Evolutionary conservation across 192 early-diverging fungal genomes (phyloP).

Genomic region (Coemansia sp.): DNA sequence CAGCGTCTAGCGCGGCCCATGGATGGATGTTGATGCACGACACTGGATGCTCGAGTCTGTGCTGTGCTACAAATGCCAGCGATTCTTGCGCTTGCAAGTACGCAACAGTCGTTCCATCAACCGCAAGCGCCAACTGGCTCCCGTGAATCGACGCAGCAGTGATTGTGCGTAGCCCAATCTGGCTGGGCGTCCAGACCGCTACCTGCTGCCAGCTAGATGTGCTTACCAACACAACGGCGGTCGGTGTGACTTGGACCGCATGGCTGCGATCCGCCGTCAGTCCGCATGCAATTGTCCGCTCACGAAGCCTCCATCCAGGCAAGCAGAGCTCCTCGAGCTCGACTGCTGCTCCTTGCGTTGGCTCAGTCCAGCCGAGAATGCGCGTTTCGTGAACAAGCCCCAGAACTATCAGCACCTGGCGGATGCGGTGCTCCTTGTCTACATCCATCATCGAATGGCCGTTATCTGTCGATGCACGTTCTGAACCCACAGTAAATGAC

Average conservation of each 20-base stretch:
- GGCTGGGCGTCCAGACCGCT: slow-evolving; percentile 56
- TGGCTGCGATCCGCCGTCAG: slow-evolving; percentile 8
- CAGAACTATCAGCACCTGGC: slow-evolving; percentile 25
- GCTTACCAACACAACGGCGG: slow-evolving; percentile 55
- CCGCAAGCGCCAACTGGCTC: slow-evolving; percentile 59
- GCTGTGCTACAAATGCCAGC: slow-evolving; percentile 36
- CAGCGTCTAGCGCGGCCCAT: slow-evolving; percentile 17
- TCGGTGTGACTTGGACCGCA: slow-evolving; percentile 65
- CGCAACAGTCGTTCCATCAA: slow-evolving; percentile 56
- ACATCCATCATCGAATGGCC: slow-evolving; percentile 10
- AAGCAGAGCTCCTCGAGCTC: slow-evolving; percentile 58
- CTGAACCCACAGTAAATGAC: slow-evolving; percentile 56
- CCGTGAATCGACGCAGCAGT: slow-evolving; percentile 59
- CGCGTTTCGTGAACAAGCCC: slow-evolving; percentile 24
- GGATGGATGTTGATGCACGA: slow-evolving; percentile 71
- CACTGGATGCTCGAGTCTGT: slow-evolving; percentile 64
- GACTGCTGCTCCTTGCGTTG: slow-evolving; percentile 19
- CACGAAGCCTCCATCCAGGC: slow-evolving; percentile 27
- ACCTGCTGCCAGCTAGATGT: slow-evolving; percentile 27
- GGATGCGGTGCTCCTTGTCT: slow-evolving; percentile 4
- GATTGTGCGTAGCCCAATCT: slow-evolving; percentile 20
- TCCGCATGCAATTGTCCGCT: slow-evolving; percentile 33
- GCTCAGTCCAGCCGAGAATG: slow-evolving; percentile 42
- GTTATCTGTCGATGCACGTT: background rate
- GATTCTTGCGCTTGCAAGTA: slow-evolving; percentile 57